Evolutionary conservation across 805 yeast species (phyloP), one percentile per base, ranked within the genome.

Genomic region (Wickerhamiella australiensis): DNA sequence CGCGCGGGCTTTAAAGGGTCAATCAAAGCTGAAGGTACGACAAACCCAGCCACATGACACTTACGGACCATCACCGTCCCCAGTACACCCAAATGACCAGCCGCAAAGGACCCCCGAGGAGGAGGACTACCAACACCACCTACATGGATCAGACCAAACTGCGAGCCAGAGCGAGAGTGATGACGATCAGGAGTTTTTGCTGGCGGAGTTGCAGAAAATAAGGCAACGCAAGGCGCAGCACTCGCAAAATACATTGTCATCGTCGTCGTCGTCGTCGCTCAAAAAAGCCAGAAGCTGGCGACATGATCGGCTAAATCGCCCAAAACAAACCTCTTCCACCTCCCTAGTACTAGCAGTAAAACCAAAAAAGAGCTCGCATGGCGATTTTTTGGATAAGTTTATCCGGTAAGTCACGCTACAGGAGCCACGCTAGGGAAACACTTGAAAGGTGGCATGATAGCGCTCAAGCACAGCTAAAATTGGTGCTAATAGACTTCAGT

Each of bases 21-120:
- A 58, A 31, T 43, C 54, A 7, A 51, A 33, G 36, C 49, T 58
- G n/a, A 58, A 58, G 41, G 41, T 22, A 35, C 50, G 60, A 7
- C 21, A 20, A 22, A 23, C n/a, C 37, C 13, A 6, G 21, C 29
- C 31, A 33, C 41, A 5, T 7, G 25, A 21, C 26, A n/a, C n/a
- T n/a, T n/a, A n/a, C n/a, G n/a, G n/a, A n/a, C n/a, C n/a, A n/a
- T n/a, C n/a, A n/a, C n/a, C n/a, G n/a, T n/a, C n/a, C n/a, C n/a
- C n/a, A n/a, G n/a, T n/a, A n/a, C n/a, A n/a, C n/a, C n/a, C n/a
- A n/a, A n/a, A n/a, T n/a, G n/a, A n/a, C n/a, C n/a, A n/a, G n/a
- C n/a, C n/a, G n/a, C n/a, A n/a, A n/a, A n/a, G n/a, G n/a, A n/a
- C n/a, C n/a, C n/a, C n/a, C n/a, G n/a, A n/a, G 15, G 18, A 23